Conservation (phyloP, 768 basidiomycete genomes). For the Mycena latifolia region DNA sequence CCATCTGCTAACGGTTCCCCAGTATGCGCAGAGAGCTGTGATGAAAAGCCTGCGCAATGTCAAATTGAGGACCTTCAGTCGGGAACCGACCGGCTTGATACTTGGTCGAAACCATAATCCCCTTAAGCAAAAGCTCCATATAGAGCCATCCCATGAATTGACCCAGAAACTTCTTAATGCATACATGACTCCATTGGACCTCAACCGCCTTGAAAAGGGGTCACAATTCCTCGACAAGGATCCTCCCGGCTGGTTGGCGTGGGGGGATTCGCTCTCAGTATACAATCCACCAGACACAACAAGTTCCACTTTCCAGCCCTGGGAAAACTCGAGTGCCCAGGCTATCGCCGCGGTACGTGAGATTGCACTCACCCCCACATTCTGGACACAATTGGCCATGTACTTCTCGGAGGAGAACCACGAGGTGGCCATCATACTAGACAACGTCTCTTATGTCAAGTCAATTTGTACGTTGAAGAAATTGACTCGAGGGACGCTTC, state of each 20-base stretch:
- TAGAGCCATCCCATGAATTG: conserved; percentile 63
- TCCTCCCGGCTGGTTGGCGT: conserved; percentile 78
- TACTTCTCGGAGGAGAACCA: conserved; percentile 87
- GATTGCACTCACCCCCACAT: conserved; percentile 59
- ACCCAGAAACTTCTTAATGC: conserved; percentile 67
- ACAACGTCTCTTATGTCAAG: conserved; percentile 80
- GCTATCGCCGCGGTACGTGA: conserved; percentile 65
- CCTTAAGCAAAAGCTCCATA: conserved; percentile 63
- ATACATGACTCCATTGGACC: conserved; percentile 65
- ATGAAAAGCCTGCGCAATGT: conserved; percentile 84
- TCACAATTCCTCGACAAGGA: conserved; percentile 63
- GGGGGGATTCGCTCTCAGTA: conserved; percentile 58
- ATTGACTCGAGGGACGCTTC: conserved; percentile 1
- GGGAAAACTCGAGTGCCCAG: conserved; percentile 66
- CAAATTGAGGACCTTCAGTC: conserved; percentile 83
- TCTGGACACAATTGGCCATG: conserved; percentile 76
- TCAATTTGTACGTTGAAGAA: conserved; percentile 70
- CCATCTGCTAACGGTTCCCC: conserved; percentile 12
- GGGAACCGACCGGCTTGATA: conserved; percentile 67
- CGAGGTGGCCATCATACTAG: conserved; percentile 71
- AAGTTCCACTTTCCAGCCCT: conserved; percentile 67
- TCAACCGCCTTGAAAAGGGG: conserved; percentile 44
- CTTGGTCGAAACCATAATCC: conserved; percentile 77
- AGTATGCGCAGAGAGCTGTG: conserved; percentile 81
- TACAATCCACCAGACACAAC: conserved; percentile 62